Evolutionary conservation across 2,329 filamentous ascomycete genomes (phyloP), one percentile per base, ranked within the genome.

Genomic region (Alternaria longipes): DNA sequence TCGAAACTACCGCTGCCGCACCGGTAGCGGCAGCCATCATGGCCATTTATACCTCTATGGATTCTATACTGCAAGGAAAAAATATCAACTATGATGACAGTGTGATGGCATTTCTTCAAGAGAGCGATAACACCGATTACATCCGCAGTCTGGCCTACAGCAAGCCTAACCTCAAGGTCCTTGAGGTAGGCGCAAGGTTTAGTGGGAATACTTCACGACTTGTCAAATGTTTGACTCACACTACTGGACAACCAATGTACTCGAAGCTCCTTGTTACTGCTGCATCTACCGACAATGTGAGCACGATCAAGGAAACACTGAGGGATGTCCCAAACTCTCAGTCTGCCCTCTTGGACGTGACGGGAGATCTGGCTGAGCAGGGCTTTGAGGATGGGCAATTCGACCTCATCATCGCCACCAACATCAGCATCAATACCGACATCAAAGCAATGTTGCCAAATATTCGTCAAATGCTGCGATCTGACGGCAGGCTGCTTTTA

Each of bases 231-330:
- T 20, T 57, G 9, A 34, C 11, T 11, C 5, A 8, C 8, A 20
- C 9, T 30, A 6, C n/a, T 20, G 26, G 34, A 20, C 6, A 28
- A 18, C 44, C 18, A 46, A 24, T 20, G n/a, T 20, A 24, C 18
- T 18, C 38, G 7, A 20, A 20, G 8, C 68, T 69, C 32, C 61
- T 50, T 8, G 66, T 40, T 32, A 67, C 67, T 3, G 66, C 69
- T 22, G 52, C 66, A 12, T 70, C 67, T 0, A 24, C 59, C 0
- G 65, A 59, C 2, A 65, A 65, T 34, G 64, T 69, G 12, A 5
- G 12, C 1, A 18, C n/a, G 3, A 54, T 54, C 1, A 61, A 54
- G 24, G 41, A 50, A 11, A 18, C 41, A 2, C 53, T 55, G 8
- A 16, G 4, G 4, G 22, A 49, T 2, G 20, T 20, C n/a, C 11